Conservation (phyloP, 768 basidiomycete species). For the Vishniacozyma victoriae region DNA sequence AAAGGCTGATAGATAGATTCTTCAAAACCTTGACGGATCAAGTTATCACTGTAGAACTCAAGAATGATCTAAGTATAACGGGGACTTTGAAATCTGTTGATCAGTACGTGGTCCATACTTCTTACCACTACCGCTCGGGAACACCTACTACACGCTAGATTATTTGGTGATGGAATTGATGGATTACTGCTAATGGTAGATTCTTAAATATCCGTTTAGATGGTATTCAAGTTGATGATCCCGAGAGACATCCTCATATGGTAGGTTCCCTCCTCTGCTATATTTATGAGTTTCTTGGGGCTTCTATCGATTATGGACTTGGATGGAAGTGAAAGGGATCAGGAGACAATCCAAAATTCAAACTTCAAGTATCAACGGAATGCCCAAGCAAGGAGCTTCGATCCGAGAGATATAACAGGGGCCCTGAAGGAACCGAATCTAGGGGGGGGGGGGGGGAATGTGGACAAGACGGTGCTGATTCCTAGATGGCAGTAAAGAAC, state of each 20-base stretch:
- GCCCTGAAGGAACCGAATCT: no score
- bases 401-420: no score
- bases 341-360: neutral
- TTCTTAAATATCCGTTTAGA: constrained; percentile 89
- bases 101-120: constrained; percentile 69
- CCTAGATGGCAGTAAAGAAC: constrained; percentile 95
- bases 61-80: constrained; percentile 96
- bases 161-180: neutral
- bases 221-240: constrained; percentile 84
- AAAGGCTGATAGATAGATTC: no score
- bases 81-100: constrained; percentile 95
- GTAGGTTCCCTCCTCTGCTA: constrained; percentile 49
- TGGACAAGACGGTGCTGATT: no score
- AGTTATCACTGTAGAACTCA: constrained; percentile 91
- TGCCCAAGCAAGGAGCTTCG: no score
- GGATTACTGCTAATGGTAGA: constrained; percentile 13
- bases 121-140: no score
- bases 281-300: neutral
- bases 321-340: neutral
- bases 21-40: constrained; percentile 99
- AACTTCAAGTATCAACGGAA: no score
- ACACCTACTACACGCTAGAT: neutral
- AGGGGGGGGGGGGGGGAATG: no score
- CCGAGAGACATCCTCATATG: constrained; percentile 95
- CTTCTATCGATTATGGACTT: neutral